Base-by-base conservation (phyloP, 202 grass and related monocot species). In the Panicum hallii region DNA sequence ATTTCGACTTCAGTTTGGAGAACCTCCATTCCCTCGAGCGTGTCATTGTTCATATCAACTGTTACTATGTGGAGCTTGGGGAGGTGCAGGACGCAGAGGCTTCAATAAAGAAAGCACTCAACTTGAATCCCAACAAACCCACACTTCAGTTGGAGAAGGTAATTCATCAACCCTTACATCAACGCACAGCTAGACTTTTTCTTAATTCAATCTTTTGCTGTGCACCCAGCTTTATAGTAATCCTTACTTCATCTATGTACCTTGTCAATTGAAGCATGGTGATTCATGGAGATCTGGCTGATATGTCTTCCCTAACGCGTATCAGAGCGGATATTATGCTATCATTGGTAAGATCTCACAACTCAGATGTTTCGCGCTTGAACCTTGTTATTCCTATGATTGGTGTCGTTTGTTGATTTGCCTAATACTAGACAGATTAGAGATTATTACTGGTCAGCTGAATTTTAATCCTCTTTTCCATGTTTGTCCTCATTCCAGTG, bases 251-350 rank as follows among this genome's bases (percentile, higher is more conserved):
- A 36, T 36, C 1, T 4, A 20, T 19, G 2, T 69, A 22, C 41
- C 67, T 69, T 44, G 67, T 13, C 67, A 45, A 44, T n/a, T 26
- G 67, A 70, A 70, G 67, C 42, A 47, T 70, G 43, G 67, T 70
- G 20, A 20, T 7, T 28, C 43, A 23, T 70, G 67, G 43, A 70
- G 43, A 13, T 70, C n/a, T 70, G n/a, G 2, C 11, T 70, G 43
- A 48, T 26, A 5, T 1, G 11, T 4, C 4, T 46, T 74, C 13
- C 66, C 0, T 32, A 19, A n/a, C n/a, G 38, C 9, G 16, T 42
- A 43, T 42, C 11, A 9, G 8, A 66, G n/a, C n/a, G n/a, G n/a
- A n/a, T n/a, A n/a, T n/a, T n/a, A n/a, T n/a, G n/a, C n/a, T n/a
- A n/a, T n/a, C n/a, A n/a, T n/a, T n/a, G n/a, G n/a, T n/a, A n/a